A percentile compares a stretch with the other conserved stretches of the same genome.
Evolutionary conservation across 2,329 filamentous ascomycete genomes (phyloP).

Genomic region (Penicillium sp.): DNA sequence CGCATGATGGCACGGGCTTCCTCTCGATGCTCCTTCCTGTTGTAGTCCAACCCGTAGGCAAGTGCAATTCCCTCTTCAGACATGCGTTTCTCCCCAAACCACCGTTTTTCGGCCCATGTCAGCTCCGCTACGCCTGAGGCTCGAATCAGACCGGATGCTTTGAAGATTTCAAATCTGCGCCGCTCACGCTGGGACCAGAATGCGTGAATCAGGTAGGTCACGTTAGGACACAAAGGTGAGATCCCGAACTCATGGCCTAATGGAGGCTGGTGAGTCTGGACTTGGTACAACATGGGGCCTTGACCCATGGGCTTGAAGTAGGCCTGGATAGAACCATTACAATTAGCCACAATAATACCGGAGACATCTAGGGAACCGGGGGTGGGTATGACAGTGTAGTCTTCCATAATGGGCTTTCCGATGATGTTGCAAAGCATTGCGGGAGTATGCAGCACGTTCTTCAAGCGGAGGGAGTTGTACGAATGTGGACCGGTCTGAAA

Average conservation of each 20-base stretch:
- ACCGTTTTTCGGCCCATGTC: not conserved
- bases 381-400: not conserved
- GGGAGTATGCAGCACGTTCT: not conserved
- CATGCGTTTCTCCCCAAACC: not conserved
- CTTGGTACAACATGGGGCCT: not conserved
- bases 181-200: not conserved
- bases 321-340: not conserved
- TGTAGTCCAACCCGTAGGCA: not conserved
- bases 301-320: not conserved
- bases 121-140: not conserved
- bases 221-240: not conserved
- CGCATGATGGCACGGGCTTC: conserved; percentile 2
- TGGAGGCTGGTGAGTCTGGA: not conserved
- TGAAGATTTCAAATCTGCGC: not conserved
- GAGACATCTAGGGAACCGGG: not conserved
- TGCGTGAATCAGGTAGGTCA: not conserved
- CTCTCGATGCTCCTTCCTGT: not conserved
- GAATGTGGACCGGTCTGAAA: not conserved
- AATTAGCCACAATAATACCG: not conserved
- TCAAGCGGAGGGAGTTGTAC: not conserved
- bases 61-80: not conserved
- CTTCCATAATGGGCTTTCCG: not conserved
- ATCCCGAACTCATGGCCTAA: not conserved
- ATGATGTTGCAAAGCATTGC: not conserved
- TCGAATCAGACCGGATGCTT: not conserved